Conservation (phyloP, 1,284 basidiomycete genomes). For the Ustilago xerochloae region DNA sequence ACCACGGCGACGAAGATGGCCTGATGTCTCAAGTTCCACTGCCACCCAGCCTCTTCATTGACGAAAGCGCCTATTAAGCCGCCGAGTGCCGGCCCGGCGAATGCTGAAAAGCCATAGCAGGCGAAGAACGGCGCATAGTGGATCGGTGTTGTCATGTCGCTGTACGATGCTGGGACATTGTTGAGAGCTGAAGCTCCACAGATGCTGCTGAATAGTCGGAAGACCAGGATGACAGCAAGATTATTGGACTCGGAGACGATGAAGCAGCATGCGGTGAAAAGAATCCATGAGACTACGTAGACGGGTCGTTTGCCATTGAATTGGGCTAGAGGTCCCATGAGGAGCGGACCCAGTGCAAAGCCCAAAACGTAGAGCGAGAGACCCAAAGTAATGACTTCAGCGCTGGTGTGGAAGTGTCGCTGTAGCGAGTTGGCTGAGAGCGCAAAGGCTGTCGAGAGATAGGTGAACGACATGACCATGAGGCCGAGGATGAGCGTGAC, state of each 20-base stretch:
- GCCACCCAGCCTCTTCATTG: conserved; percentile 40
- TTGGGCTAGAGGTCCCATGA: conserved; percentile 43
- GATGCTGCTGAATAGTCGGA: conserved; percentile 62
- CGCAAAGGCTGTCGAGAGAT: conserved; percentile 37
- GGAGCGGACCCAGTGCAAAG: conserved; percentile 35
- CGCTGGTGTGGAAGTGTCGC: conserved; percentile 19
- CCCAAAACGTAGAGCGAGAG: conserved; percentile 40
- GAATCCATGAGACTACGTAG: conserved; percentile 36
- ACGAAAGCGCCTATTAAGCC: conserved; percentile 40
- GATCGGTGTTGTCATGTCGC: conserved; percentile 32
- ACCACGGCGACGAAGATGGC: conserved; percentile 47
- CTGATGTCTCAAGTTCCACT: conserved; percentile 47
- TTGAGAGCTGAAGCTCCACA: conserved; percentile 44
- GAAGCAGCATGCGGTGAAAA: conserved; percentile 50
- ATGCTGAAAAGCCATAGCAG: conserved; percentile 44
- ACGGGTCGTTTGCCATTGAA: conserved; percentile 42
- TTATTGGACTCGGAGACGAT: conserved; percentile 57
- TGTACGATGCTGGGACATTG: conserved; percentile 43
- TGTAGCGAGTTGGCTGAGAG: conserved; percentile 28
- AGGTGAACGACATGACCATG: conserved; percentile 45
- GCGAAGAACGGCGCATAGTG: conserved; percentile 25
- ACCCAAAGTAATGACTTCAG: conserved; percentile 37
- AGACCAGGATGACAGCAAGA: conserved; percentile 59
- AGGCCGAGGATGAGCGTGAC: conserved; percentile 30
- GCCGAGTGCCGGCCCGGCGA: conserved; percentile 35